phyloP scores from a whole-genome alignment of 2,329 filamentous ascomycete genomes.

The Ophiostoma ulmi region DNA sequence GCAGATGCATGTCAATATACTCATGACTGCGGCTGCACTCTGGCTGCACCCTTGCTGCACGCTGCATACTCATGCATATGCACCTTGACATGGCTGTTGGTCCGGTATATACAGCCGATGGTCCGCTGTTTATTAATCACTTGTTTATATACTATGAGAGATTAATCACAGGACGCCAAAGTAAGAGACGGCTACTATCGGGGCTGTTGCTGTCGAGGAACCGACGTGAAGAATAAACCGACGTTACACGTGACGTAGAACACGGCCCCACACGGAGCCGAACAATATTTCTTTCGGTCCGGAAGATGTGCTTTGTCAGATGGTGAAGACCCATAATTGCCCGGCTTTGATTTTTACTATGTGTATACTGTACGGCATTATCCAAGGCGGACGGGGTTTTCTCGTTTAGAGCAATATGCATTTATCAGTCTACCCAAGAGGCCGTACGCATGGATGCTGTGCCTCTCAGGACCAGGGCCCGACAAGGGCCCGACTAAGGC shows the following conservation, averaged over 20 bases:
- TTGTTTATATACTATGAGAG: background rate
- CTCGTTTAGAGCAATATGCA: background rate
- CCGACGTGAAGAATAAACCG: background rate
- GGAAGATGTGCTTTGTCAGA: background rate
- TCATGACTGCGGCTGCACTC: background rate
- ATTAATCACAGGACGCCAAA: background rate
- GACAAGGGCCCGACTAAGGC: background rate
- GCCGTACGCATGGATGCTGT: background rate
- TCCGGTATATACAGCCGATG: background rate
- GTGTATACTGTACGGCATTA: background rate
- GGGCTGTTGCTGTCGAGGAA: background rate
- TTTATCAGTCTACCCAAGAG: background rate
- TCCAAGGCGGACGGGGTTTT: background rate
- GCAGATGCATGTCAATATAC: background rate
- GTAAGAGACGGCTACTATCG: background rate
- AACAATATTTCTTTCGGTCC: background rate
- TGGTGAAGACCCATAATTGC: background rate
- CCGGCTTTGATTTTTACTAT: background rate
- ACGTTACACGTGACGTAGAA: background rate
- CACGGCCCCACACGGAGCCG: background rate
- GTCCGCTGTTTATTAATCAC: background rate
- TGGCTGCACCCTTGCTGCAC: background rate
- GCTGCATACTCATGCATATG: background rate
- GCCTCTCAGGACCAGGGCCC: background rate
- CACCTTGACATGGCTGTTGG: background rate